Evolutionary conservation across 2,329 filamentous ascomycete species (phyloP).

Genomic region (Reticulascus tulasneorum): DNA sequence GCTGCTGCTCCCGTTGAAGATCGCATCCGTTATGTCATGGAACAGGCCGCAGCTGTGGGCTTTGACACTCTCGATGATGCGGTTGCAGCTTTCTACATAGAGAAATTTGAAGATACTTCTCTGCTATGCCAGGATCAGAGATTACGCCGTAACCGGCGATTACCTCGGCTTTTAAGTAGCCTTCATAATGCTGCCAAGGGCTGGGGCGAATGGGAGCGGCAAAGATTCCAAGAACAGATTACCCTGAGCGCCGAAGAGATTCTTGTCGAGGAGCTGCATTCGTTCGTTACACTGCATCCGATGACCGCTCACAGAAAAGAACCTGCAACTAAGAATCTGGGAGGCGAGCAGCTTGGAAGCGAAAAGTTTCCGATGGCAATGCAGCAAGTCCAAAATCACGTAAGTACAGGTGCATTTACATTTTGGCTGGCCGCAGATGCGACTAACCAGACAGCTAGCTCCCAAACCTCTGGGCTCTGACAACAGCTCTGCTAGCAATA

Average conservation of each 20-base stretch:
- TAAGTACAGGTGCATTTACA: no score
- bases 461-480: slow-evolving; percentile 1
- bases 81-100: not conserved
- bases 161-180: not conserved
- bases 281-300: not conserved
- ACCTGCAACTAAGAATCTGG: not conserved
- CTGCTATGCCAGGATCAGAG: not conserved
- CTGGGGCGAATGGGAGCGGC: slow-evolving; percentile 1
- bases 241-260: not conserved
- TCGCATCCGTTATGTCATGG: not conserved
- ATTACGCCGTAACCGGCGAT: not conserved
- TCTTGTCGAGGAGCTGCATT: not conserved
- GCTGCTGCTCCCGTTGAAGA: not conserved
- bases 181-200: slow-evolving; percentile 1
- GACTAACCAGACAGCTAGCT: not conserved
- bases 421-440: no score
- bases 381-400: not conserved
- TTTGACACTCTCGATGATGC: not conserved
- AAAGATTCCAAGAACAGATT: slow-evolving; percentile 1
- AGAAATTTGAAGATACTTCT: not conserved
- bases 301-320: not conserved
- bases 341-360: not conserved
- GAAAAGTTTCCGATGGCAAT: not conserved
- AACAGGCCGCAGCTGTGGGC: not conserved
- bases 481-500: not conserved